phyloP scores from a whole-genome alignment of 306 rosid genomes.

The Amphicarpaea edgeworthii region DNA sequence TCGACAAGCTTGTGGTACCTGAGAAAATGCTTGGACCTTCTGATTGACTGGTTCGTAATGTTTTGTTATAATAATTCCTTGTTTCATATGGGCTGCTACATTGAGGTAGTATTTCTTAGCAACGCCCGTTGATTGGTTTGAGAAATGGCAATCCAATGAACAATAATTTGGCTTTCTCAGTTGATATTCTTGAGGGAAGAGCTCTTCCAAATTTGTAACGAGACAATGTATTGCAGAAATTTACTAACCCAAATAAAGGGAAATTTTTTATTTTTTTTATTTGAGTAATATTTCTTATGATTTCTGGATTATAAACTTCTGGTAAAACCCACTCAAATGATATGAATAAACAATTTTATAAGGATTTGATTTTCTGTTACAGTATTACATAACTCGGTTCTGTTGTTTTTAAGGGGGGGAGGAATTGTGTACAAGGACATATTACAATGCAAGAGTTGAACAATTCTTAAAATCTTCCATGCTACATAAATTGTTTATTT shows the following conservation, averaged over 20 bases:
- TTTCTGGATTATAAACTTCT: background rate
- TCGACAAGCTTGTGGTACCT: constrained; percentile 91
- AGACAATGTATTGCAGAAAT: constrained; percentile 23
- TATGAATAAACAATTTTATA: no score
- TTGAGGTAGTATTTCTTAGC: constrained; percentile 40
- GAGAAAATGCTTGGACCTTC: constrained; percentile 98
- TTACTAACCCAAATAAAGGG: constrained; percentile 45
- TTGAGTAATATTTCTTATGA: background rate
- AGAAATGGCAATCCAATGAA: constrained; percentile 41
- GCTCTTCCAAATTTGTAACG: constrained; percentile 49
- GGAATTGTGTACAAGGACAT: no score
- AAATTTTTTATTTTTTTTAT: background rate
- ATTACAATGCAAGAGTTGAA: no score
- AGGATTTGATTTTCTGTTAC: no score
- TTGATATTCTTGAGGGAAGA: constrained; percentile 57
- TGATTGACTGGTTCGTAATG: constrained; percentile 54
- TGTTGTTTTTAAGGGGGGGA: no score
- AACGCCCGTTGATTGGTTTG: constrained; percentile 36
- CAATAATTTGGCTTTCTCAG: constrained; percentile 40
- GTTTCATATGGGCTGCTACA: constrained; percentile 27
- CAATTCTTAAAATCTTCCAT: no score
- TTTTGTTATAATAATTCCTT: constrained; percentile 11
- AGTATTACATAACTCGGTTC: no score
- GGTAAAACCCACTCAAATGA: no score
- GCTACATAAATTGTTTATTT: no score